A percentile compares a stretch with the other conserved stretches of the same genome.
Conservation (phyloP, 1,139 yeast genomes). For the Trichomonascaceae sp. region DNA sequence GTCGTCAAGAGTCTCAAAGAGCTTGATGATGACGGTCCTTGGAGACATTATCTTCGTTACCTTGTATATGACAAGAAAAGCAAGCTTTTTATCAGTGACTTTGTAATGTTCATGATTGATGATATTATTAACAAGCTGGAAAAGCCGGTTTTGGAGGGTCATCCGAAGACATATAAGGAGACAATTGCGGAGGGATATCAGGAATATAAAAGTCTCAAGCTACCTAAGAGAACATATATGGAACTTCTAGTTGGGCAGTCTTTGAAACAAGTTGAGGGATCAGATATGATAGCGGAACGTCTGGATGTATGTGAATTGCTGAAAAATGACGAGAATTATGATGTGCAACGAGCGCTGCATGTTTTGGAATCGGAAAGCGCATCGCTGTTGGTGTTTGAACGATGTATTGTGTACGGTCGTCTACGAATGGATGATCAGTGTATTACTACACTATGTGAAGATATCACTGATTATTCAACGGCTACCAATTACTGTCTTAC, state of each 20-base stretch:
- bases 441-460: constrained; percentile 29
- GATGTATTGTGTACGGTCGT: constrained; percentile 31
- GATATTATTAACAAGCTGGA: constrained; percentile 29
- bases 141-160: constrained; percentile 12
- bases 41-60: constrained; percentile 32
- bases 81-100: constrained; percentile 29
- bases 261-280: constrained; percentile 5
- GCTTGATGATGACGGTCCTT: constrained; percentile 28
- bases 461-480: constrained; percentile 32
- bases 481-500: constrained; percentile 32
- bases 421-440: constrained; percentile 33
- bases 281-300: constrained; percentile 20
- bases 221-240: constrained; percentile 34
- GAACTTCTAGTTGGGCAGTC: constrained; percentile 25
- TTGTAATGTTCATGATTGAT: constrained; percentile 31
- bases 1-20: constrained; percentile 23
- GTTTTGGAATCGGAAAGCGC: constrained; percentile 27
- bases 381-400: constrained; percentile 29
- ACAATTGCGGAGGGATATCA: constrained; percentile 22
- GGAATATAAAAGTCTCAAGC: constrained; percentile 27
- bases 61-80: constrained; percentile 31
- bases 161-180: constrained; percentile 6
- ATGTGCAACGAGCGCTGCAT: constrained; percentile 21
- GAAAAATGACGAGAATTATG: constrained; percentile 24
- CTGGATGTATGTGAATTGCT: constrained; percentile 26